A percentile compares a stretch with the other conserved stretches of the same genome.
Conservation (phyloP, 2,329 filamentous ascomycete species). For the Epicoccum nigrum region DNA sequence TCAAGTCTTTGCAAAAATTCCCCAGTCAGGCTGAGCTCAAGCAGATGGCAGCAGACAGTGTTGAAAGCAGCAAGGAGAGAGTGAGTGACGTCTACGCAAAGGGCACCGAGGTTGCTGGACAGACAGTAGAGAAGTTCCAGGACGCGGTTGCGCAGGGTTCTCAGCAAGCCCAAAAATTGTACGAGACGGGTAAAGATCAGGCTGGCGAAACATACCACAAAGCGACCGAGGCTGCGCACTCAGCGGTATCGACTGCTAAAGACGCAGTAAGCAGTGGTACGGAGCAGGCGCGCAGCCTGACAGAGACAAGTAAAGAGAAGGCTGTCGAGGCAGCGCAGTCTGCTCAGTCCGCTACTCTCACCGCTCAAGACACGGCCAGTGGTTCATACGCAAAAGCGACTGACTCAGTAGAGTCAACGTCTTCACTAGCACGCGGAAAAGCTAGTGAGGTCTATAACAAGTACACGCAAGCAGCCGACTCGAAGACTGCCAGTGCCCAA, state of each 20-base stretch:
- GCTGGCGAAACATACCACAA: constrained; percentile 19
- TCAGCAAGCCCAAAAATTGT: constrained; percentile 32
- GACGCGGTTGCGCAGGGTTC: constrained; percentile 33
- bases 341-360: constrained; percentile 16
- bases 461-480: constrained; percentile 13
- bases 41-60: constrained; percentile 37
- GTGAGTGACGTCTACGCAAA: constrained; percentile 28
- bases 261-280: constrained; percentile 29
- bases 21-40: constrained; percentile 50
- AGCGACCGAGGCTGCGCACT: constrained; percentile 17
- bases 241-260: constrained; percentile 16
- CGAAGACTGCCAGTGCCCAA: constrained; percentile 6
- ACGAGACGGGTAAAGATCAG: constrained; percentile 37
- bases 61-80: constrained; percentile 41
- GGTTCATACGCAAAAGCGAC: constrained; percentile 23
- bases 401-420: constrained; percentile 24
- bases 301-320: constrained; percentile 26
- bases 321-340: constrained; percentile 22
- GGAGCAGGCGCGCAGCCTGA: constrained; percentile 28
- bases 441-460: constrained; percentile 18
- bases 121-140: constrained; percentile 34
- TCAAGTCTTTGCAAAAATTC: constrained; percentile 55
- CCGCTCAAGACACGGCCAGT: constrained; percentile 28
- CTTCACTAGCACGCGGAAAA: constrained; percentile 26
- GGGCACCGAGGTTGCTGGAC: constrained; percentile 33